Evolutionary conservation across 202 grass and related monocot genomes (phyloP).

Genomic region (Carex arenaria): DNA sequence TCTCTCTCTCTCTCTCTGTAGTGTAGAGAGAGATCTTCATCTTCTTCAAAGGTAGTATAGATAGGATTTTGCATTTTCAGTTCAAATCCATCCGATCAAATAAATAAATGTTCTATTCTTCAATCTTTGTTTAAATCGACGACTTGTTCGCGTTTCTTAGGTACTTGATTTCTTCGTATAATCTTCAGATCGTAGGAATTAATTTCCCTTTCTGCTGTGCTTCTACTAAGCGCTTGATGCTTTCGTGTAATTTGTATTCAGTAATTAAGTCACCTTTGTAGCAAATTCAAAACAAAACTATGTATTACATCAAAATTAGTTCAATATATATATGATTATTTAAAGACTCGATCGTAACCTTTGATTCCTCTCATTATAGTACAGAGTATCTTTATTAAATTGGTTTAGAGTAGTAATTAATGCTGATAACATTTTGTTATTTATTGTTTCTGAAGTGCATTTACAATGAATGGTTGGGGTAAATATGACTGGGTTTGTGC

Average conservation of each 20-base stretch:
- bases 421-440: not conserved
- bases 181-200: not conserved
- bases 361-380: no score
- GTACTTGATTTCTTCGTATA: not conserved
- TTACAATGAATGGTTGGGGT: constrained; percentile 4
- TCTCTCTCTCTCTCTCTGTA: not conserved
- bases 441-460: not conserved
- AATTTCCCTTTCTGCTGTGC: not conserved
- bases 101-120: not conserved
- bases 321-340: not conserved
- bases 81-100: not conserved
- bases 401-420: not conserved
- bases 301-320: not conserved
- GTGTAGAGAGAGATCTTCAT: no score
- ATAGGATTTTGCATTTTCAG: not conserved
- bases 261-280: not conserved
- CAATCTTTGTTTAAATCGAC: not conserved
- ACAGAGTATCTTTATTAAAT: not conserved
- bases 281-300: not conserved
- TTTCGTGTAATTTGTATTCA: not conserved
- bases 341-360: no score
- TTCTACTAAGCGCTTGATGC: not conserved
- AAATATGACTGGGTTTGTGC: constrained; percentile 55
- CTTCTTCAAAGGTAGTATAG: not conserved
- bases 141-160: not conserved